Evolutionary conservation across 495 filamentous ascomycete genomes (phyloP).

Genomic region (Hypoxylon lenormandii): DNA sequence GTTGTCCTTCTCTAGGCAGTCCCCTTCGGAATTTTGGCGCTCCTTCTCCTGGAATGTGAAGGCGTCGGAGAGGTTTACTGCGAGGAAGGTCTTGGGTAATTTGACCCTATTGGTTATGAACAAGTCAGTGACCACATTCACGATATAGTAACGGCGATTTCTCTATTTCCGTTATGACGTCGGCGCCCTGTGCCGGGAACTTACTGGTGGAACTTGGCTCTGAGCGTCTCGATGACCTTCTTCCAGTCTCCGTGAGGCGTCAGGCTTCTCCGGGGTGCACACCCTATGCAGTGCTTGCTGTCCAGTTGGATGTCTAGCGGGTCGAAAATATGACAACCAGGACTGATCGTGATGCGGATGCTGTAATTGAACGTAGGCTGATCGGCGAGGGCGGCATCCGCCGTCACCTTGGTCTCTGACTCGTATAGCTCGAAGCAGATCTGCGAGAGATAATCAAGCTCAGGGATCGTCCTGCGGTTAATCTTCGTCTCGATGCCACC

Average conservation of each 20-base stretch:
- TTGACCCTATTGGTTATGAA: conserved; percentile 74
- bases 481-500: conserved; percentile 93
- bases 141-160: conserved; percentile 2
- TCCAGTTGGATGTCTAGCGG: conserved; percentile 95
- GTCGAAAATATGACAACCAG: conserved; percentile 94
- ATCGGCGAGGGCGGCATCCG: conserved; percentile 57
- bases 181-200: conserved; percentile 48
- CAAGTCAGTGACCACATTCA: conserved; percentile 18
- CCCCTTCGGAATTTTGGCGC: conserved; percentile 54
- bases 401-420: conserved; percentile 75
- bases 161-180: conserved; percentile 21
- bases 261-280: conserved; percentile 85
- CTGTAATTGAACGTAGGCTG: conserved; percentile 82
- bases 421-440: conserved; percentile 99
- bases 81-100: conserved; percentile 91
- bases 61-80: conserved; percentile 85
- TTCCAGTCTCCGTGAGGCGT: conserved; percentile 97
- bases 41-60: conserved; percentile 68
- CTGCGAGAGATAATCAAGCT: conserved; percentile 96
- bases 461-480: conserved; percentile 89
- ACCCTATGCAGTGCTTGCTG: conserved; percentile 92
- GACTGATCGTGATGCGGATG: conserved; percentile 94
- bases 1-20: conserved; percentile 47
- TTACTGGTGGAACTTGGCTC: conserved; percentile 94
- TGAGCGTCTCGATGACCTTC: conserved; percentile 89